Base-by-base conservation (phyloP, 2,329 filamentous ascomycete genomes). In the Sclerotiophoma versabilis region DNA sequence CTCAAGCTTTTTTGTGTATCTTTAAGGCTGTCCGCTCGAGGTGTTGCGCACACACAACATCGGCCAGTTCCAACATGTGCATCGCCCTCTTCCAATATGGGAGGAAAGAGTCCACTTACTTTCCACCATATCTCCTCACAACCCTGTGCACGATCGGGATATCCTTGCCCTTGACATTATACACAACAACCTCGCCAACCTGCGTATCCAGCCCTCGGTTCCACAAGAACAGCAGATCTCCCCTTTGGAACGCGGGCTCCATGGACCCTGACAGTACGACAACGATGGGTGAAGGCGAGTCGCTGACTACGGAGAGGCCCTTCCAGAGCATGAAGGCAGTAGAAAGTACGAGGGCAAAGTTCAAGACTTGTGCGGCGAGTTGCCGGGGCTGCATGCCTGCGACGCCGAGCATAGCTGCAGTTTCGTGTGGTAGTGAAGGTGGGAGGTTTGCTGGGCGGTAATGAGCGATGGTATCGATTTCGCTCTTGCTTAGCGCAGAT, bases 121-220 rank as follows among this genome's bases (percentile, higher is more conserved):
- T 79, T 74, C 81, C 81, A 41, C 84, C 84, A 75, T 85, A 87
- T 61, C 82, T 81, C 77, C 93, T 85, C 49, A 98, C 89, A 9
- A 98, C 84, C 44, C 95, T 83, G 79, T 99, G 95, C 63, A 99
- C 95, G 76, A 99, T 99, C 25, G 95, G 95, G 60, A 99, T 98
- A 63, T 96, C 91, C 81, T 98, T 99, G 53, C 89, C 92, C 74
- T 87, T 85, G 48, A 96, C 90, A 72, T 96, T 96, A 77, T 90
- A 91, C 41, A 91, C 88, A 62, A 91, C 88, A 58, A 90, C 82
- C 76, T 91, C 88, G 15, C 88, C 88, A 38, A 91, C 80, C 67
- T 89, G 83, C 1, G 87, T 87, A 36, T 88, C 82, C 70, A 74
- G 57, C 48, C 81, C 77, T 49, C 89, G 80, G 73, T 93, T 93